phyloP scores from a whole-genome alignment of 129 eudicot genomes.

The Arctium lappa region DNA sequence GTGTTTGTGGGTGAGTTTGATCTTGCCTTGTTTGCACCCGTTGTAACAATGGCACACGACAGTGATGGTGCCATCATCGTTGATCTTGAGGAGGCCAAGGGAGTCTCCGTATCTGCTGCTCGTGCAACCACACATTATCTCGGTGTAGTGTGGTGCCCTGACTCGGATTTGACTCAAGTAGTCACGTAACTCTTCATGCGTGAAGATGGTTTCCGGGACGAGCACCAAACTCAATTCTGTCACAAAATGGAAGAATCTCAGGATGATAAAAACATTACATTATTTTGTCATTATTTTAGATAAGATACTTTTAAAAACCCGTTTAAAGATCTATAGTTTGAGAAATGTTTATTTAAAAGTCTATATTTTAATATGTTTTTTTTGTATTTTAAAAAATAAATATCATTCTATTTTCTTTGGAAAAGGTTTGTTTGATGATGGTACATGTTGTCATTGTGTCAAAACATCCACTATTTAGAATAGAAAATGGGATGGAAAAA shows the following conservation, averaged over 20 bases:
- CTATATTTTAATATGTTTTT: no score
- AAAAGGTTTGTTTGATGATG: no score
- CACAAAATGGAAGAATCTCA: neutral
- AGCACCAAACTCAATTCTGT: neutral
- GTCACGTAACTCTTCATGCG: neutral
- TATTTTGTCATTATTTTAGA: no score
- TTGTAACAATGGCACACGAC: constrained; percentile 19
- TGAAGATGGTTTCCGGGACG: neutral
- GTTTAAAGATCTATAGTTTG: no score
- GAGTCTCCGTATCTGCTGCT: no score
- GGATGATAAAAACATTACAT: neutral
- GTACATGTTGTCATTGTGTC: no score
- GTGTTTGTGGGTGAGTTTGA: neutral
- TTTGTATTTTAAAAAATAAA: no score
- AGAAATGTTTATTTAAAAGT: no score
- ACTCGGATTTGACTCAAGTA: neutral
- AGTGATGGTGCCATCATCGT: constrained; percentile 10
- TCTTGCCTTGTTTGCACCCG: constrained; percentile 6
- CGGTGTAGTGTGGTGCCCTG: constrained; percentile 9
- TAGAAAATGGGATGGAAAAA: no score
- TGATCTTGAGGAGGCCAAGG: constrained; percentile 8
- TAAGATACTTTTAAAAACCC: no score
- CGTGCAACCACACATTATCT: constrained; percentile 19
- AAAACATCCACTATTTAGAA: no score
- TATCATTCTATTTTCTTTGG: no score